A percentile compares a stretch with the other conserved stretches of the same genome.
phyloP scores from a whole-genome alignment of 129 eudicot genomes.

The Logfia minima region DNA sequence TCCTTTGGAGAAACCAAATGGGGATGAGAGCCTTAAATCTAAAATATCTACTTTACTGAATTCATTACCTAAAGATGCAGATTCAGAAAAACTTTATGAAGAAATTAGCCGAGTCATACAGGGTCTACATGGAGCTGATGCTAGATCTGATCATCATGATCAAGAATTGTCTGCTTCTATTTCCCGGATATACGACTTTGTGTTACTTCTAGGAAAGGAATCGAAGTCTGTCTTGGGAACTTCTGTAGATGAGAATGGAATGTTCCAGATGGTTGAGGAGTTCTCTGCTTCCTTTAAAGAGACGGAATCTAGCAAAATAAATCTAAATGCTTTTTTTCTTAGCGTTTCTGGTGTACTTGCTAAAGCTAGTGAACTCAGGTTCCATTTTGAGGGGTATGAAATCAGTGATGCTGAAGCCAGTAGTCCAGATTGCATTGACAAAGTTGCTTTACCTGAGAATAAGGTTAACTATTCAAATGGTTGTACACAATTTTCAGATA shows the following conservation, averaged over 20 bases:
- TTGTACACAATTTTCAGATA: conserved; percentile 68
- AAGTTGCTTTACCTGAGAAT: conserved; percentile 86
- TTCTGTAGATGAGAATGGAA: conserved; percentile 50
- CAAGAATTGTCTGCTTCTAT: conserved; percentile 59
- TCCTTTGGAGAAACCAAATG: conserved; percentile 25
- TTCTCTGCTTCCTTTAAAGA: conserved; percentile 50
- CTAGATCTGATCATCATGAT: conserved; percentile 20
- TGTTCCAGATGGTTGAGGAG: conserved; percentile 45
- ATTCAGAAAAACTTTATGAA: conserved; percentile 35
- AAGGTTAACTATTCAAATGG: conserved; percentile 55
- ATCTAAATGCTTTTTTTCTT: conserved; percentile 52
- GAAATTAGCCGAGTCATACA: conserved; percentile 54
- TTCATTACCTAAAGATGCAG: conserved; percentile 51
- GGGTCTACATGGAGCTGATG: conserved; percentile 22
- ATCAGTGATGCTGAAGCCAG: conserved; percentile 53
- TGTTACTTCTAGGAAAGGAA: conserved; percentile 59
- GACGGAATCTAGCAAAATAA: conserved; percentile 33
- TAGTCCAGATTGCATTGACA: conserved; percentile 91
- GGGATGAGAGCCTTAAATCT: conserved; percentile 31
- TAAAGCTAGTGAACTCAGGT: conserved; percentile 55
- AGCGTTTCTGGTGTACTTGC: conserved; percentile 58
- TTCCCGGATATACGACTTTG: conserved; percentile 64
- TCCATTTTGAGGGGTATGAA: conserved; percentile 57
- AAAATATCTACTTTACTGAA: conserved; percentile 44
- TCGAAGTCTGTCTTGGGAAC: conserved; percentile 53